Conservation (phyloP, 208 protist species). For the Acanthamoeba lenticulata region DNA sequence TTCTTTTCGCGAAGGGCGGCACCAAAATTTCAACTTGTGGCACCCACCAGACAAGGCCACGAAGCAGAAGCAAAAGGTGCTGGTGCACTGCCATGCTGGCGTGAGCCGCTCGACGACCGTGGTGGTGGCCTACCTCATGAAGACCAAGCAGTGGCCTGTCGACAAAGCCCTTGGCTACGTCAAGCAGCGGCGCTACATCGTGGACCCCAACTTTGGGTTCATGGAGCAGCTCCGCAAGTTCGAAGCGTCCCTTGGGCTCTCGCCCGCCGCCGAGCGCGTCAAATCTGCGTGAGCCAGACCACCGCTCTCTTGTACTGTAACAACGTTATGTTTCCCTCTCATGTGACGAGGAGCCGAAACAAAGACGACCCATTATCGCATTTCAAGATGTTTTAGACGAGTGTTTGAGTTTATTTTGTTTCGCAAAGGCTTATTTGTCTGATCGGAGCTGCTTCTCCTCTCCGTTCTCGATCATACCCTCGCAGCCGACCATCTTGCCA, state of each 20-base stretch:
- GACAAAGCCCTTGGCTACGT: not conserved
- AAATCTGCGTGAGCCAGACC: not conserved
- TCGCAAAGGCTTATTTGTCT: not conserved
- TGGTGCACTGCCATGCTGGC: not conserved
- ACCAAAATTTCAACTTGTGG: not conserved
- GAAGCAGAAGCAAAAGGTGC: not conserved
- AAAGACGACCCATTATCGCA: no score
- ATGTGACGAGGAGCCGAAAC: not conserved
- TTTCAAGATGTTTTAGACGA: no score
- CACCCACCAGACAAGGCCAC: not conserved
- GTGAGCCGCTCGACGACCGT: not conserved
- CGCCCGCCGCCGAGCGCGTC: not conserved
- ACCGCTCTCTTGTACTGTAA: not conserved
- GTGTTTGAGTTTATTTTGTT: no score
- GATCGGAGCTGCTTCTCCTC: slow-evolving; percentile 11
- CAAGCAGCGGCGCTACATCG: slow-evolving; percentile 22
- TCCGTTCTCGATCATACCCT: slow-evolving; percentile 56
- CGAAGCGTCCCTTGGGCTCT: not conserved
- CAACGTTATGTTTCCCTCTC: no score
- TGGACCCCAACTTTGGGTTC: slow-evolving; percentile 20
- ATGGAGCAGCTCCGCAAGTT: not conserved
- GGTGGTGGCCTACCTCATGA: slow-evolving; percentile 19
- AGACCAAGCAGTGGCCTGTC: not conserved
- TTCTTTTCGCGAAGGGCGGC: no score
- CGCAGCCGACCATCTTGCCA: not conserved